Base-by-base conservation (phyloP, 306 rosid species). In the Ormosia semicastrata region DNA sequence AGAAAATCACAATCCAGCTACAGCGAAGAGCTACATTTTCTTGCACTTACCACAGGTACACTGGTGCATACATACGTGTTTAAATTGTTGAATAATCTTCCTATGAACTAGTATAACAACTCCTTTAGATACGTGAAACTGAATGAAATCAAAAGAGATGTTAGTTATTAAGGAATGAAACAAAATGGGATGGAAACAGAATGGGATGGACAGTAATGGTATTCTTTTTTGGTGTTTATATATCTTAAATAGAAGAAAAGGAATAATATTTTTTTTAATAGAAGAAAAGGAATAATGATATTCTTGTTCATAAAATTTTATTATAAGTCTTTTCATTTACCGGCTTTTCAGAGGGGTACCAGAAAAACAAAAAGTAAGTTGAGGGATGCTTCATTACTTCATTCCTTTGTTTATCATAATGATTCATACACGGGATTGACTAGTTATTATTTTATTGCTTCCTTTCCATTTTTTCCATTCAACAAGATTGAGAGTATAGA, bases 1-100 rank as follows among this genome's bases (percentile, higher is more conserved):
- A 15, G 97, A 94, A 90, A 92, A 91, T 84, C 93, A 92, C 87
- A 92, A 92, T 76, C 93, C 98, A 18, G 83, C 97, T 50, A 83
- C 92, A 2, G 94, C 97, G 2, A 92, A 91, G 88, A 83, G 77
- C 85, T 63, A 46, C 90, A 94, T 94, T 58, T 94, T 29, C 89
- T 73, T 89, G 71, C 98, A 91, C 76, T 29, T 90, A 36, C 91
- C 94, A 33, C 98, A 94, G 97, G 98, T 91, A 82, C 30, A 67
- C 73, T 13, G 30, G 14, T 63, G 73, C 37, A 54, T 60, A 39
- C 58, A 30, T 57, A 12, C 57, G 0, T 72, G 32, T 49, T 77
- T 33, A 5, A 57, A 52, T 24, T 40, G 54, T 76, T 71, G 43
- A 54, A 41, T 50, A 10, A 34, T 76, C 70, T 72, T 53, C 69